Evolutionary conservation across 805 yeast species (phyloP).

Genomic region (Metschnikowia continentalis): DNA sequence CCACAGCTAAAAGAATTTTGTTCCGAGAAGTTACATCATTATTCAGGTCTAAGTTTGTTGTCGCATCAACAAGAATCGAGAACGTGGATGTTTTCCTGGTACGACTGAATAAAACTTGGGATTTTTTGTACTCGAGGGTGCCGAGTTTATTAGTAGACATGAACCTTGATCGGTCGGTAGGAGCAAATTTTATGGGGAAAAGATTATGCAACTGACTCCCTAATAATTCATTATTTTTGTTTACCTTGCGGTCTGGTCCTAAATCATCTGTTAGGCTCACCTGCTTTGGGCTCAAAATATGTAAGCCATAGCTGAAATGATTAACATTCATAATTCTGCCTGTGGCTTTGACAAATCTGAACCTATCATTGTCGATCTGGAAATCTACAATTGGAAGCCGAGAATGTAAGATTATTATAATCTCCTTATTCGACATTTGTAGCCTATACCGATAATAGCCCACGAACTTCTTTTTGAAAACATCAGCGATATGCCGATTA

Average conservation of each 20-base stretch:
- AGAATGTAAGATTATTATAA: conserved; percentile 8
- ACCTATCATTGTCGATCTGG: conserved; percentile 7
- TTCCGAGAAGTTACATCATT: conserved; percentile 7
- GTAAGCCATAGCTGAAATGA: conserved; percentile 11
- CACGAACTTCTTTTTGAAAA: conserved; percentile 5
- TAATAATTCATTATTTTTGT: conserved; percentile 7
- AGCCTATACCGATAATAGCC: conserved; percentile 13
- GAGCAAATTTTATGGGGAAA: conserved; percentile 1
- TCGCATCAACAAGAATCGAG: conserved; percentile 6
- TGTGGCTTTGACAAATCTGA: conserved; percentile 9
- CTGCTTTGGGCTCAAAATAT: conserved; percentile 7
- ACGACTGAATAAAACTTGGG: conserved; percentile 11
- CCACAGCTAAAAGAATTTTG: conserved; percentile 5
- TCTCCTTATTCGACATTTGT: conserved; percentile 5
- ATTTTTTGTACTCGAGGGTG: conserved; percentile 4
- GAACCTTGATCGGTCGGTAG: conserved; percentile 5
- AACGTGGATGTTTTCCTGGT: conserved; percentile 8
- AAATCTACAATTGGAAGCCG: conserved; percentile 14
- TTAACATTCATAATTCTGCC: background rate
- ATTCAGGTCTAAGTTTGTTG: conserved; percentile 7
- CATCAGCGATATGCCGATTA: conserved; percentile 10
- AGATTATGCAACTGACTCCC: conserved; percentile 5
- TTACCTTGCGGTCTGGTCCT: conserved; percentile 9
- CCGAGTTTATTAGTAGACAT: conserved; percentile 9
- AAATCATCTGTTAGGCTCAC: conserved; percentile 10